Evolutionary conservation across 1,139 yeast species (phyloP).

Genomic region (Yamadazyma mexicana): DNA sequence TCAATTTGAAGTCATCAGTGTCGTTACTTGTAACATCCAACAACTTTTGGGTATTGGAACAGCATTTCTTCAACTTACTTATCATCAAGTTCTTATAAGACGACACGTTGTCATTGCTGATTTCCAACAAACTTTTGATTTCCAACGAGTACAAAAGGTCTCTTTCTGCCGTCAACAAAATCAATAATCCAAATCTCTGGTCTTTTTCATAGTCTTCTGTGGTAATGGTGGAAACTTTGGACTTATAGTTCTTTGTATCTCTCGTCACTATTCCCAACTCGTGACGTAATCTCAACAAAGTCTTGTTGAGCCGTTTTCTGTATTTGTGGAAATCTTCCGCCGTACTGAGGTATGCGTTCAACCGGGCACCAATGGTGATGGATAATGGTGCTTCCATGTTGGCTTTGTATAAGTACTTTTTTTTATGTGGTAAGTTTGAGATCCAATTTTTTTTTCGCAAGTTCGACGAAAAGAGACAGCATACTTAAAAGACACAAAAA

Average conservation of each 20-base stretch:
- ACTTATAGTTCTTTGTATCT: slow-evolving; percentile 55
- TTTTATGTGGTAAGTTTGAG: not conserved
- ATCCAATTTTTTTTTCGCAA: slow-evolving; percentile 1
- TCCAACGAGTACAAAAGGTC: slow-evolving; percentile 70
- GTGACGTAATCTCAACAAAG: slow-evolving; percentile 56
- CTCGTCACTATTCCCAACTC: slow-evolving; percentile 55
- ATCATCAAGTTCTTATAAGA: slow-evolving; percentile 54
- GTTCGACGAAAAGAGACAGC: not conserved
- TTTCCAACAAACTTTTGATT: slow-evolving; percentile 56
- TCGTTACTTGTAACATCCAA: slow-evolving; percentile 40
- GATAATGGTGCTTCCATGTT: slow-evolving; percentile 40
- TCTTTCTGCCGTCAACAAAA: slow-evolving; percentile 63
- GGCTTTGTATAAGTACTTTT: not conserved
- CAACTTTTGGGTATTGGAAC: slow-evolving; percentile 44
- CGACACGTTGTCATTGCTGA: slow-evolving; percentile 44
- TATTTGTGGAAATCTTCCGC: slow-evolving; percentile 53
- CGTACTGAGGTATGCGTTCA: slow-evolving; percentile 49
- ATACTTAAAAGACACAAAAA: not conserved
- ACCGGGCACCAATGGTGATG: slow-evolving; percentile 48
- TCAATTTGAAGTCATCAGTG: slow-evolving; percentile 27
- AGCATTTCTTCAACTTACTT: slow-evolving; percentile 70
- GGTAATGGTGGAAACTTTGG: slow-evolving; percentile 42
- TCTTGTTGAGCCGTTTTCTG: slow-evolving; percentile 45
- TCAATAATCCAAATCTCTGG: slow-evolving; percentile 45
- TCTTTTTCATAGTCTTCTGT: slow-evolving; percentile 49